phyloP scores from a whole-genome alignment of 2,329 filamentous ascomycete species.

The Chaetomiaceae sp. region DNA sequence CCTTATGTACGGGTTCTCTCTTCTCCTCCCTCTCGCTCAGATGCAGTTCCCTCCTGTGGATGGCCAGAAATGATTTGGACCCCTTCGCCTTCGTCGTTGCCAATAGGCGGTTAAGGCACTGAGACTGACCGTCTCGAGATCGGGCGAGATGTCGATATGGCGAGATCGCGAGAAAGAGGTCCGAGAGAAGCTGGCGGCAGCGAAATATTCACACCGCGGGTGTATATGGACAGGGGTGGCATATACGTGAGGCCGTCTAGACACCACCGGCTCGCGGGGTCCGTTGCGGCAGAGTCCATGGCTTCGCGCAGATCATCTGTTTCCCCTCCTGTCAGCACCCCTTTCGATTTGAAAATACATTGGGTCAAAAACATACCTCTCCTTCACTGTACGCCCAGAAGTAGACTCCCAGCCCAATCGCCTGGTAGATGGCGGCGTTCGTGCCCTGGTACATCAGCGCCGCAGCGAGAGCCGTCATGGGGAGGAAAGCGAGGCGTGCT shows the following conservation, averaged over 20 bases:
- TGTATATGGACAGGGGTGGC: conserved; percentile 8
- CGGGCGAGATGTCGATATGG: not conserved
- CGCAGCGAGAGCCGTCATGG: conserved; percentile 69
- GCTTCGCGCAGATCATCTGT: conserved; percentile 63
- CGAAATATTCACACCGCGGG: conserved; percentile 2
- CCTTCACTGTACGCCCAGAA: conserved; percentile 98
- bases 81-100: not conserved
- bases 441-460: conserved; percentile 86
- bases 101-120: not conserved
- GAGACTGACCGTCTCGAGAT: not conserved
- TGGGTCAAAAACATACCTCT: conserved; percentile 61
- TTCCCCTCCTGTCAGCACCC: not conserved
- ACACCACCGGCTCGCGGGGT: conserved; percentile 34
- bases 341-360: not conserved
- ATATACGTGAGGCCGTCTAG: conserved; percentile 10
- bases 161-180: conserved; percentile 4
- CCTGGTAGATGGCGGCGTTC: conserved; percentile 87
- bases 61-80: not conserved
- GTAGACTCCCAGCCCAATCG: conserved; percentile 80
- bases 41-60: not conserved
- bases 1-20: conserved; percentile 14
- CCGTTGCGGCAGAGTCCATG: conserved; percentile 63
- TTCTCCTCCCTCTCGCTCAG: not conserved
- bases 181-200: not conserved
- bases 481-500: conserved; percentile 75